Evolutionary conservation across 2,329 filamentous ascomycete species (phyloP).

Genomic region (Phaeosphaeriaceae sp.): DNA sequence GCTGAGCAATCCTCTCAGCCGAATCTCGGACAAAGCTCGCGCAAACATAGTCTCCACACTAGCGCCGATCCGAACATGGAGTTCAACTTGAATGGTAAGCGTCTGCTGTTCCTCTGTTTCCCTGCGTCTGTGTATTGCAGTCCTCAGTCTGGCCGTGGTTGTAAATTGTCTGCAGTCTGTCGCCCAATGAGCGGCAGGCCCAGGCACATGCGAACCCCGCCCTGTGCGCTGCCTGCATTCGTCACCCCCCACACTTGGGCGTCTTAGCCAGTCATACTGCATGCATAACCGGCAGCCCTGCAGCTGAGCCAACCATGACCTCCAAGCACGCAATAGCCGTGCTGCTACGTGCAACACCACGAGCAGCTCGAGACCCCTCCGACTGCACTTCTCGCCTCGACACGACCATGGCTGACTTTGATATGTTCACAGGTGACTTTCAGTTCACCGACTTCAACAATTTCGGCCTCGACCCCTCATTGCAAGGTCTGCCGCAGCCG

Average conservation of each 20-base stretch:
- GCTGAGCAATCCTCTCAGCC: conserved; percentile 24
- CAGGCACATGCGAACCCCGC: conserved; percentile 36
- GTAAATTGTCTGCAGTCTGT: conserved; percentile 18
- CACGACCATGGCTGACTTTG: conserved; percentile 45
- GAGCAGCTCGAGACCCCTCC: conserved; percentile 12
- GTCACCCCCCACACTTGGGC: conserved; percentile 35
- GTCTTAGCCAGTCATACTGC: conserved; percentile 33
- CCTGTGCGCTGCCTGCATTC: conserved; percentile 30
- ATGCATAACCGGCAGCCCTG: conserved; percentile 25
- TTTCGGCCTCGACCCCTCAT: conserved; percentile 45
- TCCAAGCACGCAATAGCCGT: conserved; percentile 48
- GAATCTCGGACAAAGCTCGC: conserved; percentile 21
- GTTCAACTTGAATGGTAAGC: conserved; percentile 46
- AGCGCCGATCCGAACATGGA: conserved; percentile 40
- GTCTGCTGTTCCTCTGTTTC: conserved; percentile 10
- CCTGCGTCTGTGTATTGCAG: conserved; percentile 11
- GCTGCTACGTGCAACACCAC: conserved; percentile 20
- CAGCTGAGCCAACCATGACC: conserved; percentile 24
- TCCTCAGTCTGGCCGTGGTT: conserved; percentile 17
- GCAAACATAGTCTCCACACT: conserved; percentile 17
- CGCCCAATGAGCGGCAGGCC: conserved; percentile 30
- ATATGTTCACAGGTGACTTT: conserved; percentile 51
- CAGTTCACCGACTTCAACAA: conserved; percentile 56
- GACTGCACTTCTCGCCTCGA: conserved; percentile 9
- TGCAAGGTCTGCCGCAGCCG: conserved; percentile 36